Base-by-base conservation (phyloP, 768 basidiomycete species). In the Mycena pura region DNA sequence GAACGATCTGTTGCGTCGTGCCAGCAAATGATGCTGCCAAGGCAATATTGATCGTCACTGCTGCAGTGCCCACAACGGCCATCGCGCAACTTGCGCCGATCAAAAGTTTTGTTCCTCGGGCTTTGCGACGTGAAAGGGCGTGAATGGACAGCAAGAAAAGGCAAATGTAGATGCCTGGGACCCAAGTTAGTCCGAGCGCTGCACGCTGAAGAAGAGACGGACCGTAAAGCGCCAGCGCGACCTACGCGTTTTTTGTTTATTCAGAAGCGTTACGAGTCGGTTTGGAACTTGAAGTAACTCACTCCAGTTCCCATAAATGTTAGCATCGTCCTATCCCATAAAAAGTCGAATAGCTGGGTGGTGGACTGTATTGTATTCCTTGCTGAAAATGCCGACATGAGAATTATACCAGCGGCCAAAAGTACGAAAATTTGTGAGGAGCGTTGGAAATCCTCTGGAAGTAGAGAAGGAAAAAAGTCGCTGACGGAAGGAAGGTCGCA, bases 391-490 rank as follows among this genome's bases (percentile, higher is more conserved):
- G 47, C 41, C 41, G 41, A 44, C 41, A 44, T 48, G 47, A 48
- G 47, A 48, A 48, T 48, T 48, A 48, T 48, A 48, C 47, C 47
- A 48, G 47, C 47, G 47, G 47, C 47, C 47, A 48, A 48, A 48
- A 48, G 32, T 48, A 48, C 47, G 21, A 48, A 48, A 48, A 48
- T 13, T 22, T 48, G 32, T 48, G 47, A 48, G 4, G 47, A 48
- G 47, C 21, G 32, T 44, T 25, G 41, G 24, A 44, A 25, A 44
- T 44, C 41, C 22, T 48, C 47, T 48, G 47, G 47, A 48, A 48
- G 47, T n/a, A 48, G 47, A 48, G 32, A 17, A 48, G 47, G 32
- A n/a, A 48, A 48, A 48, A 48, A 22, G 47, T 22, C 36, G 47
- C 22, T 44, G 41, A 44, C 41, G 41, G 41, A 44, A 44, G 41